Evolutionary conservation across 495 filamentous ascomycete species (phyloP), one percentile per base, ranked within the genome.

Genomic region (Rostrohypoxylon terebratum): DNA sequence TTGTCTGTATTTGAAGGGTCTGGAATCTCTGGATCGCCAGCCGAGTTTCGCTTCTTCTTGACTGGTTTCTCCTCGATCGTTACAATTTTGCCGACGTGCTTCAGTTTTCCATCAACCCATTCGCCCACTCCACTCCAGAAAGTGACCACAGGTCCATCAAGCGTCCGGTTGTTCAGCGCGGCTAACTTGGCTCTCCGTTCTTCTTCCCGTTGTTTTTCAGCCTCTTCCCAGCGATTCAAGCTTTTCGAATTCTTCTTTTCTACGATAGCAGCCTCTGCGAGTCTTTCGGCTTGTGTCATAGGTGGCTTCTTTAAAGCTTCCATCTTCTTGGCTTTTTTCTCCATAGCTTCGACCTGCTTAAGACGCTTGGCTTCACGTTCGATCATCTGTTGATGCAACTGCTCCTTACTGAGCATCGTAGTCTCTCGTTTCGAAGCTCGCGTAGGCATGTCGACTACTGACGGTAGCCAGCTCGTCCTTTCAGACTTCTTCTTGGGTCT

Each of bases 401-500:
- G 84, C 78, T 94, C 89, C 80, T 96, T 93, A 76, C 94, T 97
- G 63, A 90, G 86, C 80, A 92, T 90, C 3, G 96, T 96, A 60
- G 94, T 90, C 63, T 87, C 87, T 68, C 96, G 92, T 16, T 91
- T 91, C 0, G 95, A 98, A 23, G 92, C 89, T 68, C 96, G 89
- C 31, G 87, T 91, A 2, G 94, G 93, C 66, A 90, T 88, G 74
- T 97, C 94, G 63, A 92, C 91, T 8, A 84, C 78, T 1, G 91
- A 90, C 6, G 92, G 94, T 31, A 98, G 85, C 93, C 94, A 97
- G 65, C 93, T 97, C 42, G 90, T 85, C 45, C 94, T 89, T 81
- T 98, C 96, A 3, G 92, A 94, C 81, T 97, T 98, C 84, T 97
- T 99, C 84, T 93, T 94, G 3, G 90, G 91, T 64, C 92, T 87